A percentile compares a stretch with the other conserved stretches of the same genome.
Evolutionary conservation across 352 stramenopile genomes (phyloP).

Genomic region (Bremia lactucae): DNA sequence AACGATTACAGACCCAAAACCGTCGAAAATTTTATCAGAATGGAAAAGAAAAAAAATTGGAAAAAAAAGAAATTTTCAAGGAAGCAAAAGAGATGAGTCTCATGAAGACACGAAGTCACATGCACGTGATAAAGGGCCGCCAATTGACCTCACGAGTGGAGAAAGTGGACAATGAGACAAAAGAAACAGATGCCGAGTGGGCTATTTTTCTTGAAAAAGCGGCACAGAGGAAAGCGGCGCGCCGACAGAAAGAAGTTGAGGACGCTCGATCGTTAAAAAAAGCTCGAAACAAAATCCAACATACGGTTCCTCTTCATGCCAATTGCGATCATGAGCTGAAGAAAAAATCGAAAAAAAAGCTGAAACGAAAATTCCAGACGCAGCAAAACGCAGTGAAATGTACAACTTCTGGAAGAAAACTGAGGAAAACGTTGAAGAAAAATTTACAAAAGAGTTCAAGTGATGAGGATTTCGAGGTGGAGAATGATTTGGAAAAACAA

Average conservation of each 20-base stretch:
- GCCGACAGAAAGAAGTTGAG: slow-evolving; percentile 5
- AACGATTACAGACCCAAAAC: slow-evolving; percentile 26
- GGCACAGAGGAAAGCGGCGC: slow-evolving; percentile 1
- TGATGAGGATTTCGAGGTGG: slow-evolving; percentile 4
- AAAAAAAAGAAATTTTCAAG: slow-evolving; percentile 1
- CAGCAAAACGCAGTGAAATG: neutral
- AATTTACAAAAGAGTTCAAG: slow-evolving; percentile 10
- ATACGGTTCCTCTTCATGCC: neutral
- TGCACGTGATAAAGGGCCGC: slow-evolving; percentile 4
- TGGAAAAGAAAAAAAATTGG: neutral
- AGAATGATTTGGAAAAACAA: slow-evolving; percentile 6
- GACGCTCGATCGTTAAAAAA: neutral
- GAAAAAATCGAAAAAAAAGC: no score
- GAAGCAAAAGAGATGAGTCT: slow-evolving; percentile 4
- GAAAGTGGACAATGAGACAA: neutral
- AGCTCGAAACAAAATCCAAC: neutral
- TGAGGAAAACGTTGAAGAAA: neutral
- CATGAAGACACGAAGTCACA: slow-evolving; percentile 1
- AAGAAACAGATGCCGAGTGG: slow-evolving; percentile 10
- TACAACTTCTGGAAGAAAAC: neutral
- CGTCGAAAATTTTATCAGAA: slow-evolving; percentile 8
- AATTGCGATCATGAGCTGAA: no score
- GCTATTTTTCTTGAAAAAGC: slow-evolving; percentile 11
- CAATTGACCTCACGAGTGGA: slow-evolving; percentile 1
- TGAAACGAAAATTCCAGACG: no score